Conservation (phyloP, 805 yeast genomes). For the Yarrowia hollandica region DNA sequence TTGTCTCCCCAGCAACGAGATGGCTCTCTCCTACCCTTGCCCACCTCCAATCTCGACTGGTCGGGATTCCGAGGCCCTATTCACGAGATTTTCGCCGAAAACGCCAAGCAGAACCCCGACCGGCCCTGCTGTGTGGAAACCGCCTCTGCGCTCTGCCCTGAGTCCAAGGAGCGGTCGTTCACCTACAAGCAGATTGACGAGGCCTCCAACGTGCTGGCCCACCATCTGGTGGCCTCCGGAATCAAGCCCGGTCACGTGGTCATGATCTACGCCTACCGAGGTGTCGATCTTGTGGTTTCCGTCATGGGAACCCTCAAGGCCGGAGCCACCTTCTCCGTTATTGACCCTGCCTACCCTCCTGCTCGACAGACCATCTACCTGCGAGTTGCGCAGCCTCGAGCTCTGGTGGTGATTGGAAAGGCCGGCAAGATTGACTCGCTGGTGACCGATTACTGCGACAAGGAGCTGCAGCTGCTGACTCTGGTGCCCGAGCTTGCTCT, state of each 20-base stretch:
- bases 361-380: conserved; percentile 93
- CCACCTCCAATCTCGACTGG: conserved; percentile 87
- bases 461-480: conserved; percentile 71
- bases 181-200: conserved; percentile 85
- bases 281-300: conserved; percentile 94
- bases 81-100: conserved; percentile 89
- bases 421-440: conserved; percentile 80
- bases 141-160: conserved; percentile 52
- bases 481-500: conserved; percentile 76
- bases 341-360: conserved; percentile 99
- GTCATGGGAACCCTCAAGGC: conserved; percentile 98
- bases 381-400: conserved; percentile 90
- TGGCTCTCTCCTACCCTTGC: conserved; percentile 68
- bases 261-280: conserved; percentile 96
- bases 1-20: conserved; percentile 63
- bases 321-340: conserved; percentile 97
- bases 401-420: conserved; percentile 82
- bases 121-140: conserved; percentile 93
- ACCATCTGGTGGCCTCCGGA: conserved; percentile 77
- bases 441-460: conserved; percentile 73
- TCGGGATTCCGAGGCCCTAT: conserved; percentile 89
- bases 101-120: conserved; percentile 82
- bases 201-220: conserved; percentile 91
- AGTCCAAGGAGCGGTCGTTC: conserved; percentile 64
- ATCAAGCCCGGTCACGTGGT: conserved; percentile 90